Evolutionary conservation across 306 rosid genomes (phyloP).

Genomic region (Senna siamea): DNA sequence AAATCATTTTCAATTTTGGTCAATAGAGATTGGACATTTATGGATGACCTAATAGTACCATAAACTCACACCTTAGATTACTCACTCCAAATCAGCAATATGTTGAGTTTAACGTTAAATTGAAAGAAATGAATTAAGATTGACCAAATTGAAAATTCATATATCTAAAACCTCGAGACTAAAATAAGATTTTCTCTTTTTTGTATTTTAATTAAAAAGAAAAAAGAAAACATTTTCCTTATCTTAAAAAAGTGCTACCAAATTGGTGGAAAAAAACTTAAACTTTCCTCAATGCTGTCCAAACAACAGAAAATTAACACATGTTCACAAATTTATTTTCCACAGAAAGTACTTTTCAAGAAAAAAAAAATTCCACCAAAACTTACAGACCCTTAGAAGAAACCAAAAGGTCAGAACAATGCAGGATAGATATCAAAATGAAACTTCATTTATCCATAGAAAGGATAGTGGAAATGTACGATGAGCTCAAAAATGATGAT

Average conservation of each 20-base stretch:
- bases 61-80: background rate
- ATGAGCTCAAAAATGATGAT: constrained; percentile 78
- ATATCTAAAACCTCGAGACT: too few species aligned
- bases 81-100: background rate
- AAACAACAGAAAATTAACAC: background rate
- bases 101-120: background rate
- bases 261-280: too few species aligned
- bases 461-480: constrained; percentile 56
- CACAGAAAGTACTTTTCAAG: background rate
- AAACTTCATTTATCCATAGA: background rate
- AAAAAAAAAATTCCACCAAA: background rate
- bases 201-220: too few species aligned
- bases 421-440: background rate
- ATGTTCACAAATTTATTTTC: too few species aligned
- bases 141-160: background rate
- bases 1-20: background rate
- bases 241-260: background rate
- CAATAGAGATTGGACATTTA: background rate
- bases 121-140: background rate
- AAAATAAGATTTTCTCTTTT: too few species aligned
- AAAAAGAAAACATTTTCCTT: too few species aligned
- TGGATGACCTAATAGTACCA: too few species aligned
- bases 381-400: background rate
- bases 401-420: background rate
- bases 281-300: background rate